Base-by-base conservation (phyloP, 306 rosid species). In the Vigna unguiculata region DNA sequence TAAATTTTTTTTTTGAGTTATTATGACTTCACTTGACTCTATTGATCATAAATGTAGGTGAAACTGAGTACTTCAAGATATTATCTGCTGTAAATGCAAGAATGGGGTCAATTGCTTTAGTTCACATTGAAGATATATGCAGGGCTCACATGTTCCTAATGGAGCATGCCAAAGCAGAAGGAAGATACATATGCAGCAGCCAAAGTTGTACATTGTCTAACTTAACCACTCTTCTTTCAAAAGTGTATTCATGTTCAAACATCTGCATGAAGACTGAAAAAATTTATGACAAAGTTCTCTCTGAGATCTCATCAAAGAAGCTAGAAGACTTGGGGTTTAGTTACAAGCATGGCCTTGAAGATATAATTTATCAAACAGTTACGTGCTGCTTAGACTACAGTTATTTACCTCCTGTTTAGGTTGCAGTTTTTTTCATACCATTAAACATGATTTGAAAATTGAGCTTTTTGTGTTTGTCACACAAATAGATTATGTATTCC, bases 91-190 rank as follows among this genome's bases (percentile, higher is more conserved):
- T 94, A 74, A 90, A 92, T 78, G 87, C 90, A 72, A 72, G 96
- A 81, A 89, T 94, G 86, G 93, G 96, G 13, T 94, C 98, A 28
- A 69, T 94, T 58, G 84, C 89, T 53, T 49, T 90, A 20, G 90
- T 85, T 57, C 98, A 94, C 78, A 85, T 86, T 22, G 94, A 90
- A 69, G 98, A 92, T 81, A 83, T 90, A 75, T 90, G 98, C 84
- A 78, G 72, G 41, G 96, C 95, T 47, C 97, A 94, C 78, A 58
- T 92, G n/a, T 89, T 91, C 72, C 79, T 94, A 24, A 91, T 94
- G 97, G 87, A 90, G 74, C 82, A 94, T 60, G 45, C 81, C 13
- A 79, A 83, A 52, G 93, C 95, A 28, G 75, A 89, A 82, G 97
- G 96, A 0, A 28, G 80, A 52, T 94, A 86, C 80, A 83, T 92